A percentile compares a stretch with the other conserved stretches of the same genome.
These are phyloP conservation scores for Scheffersomyces lignosus DNA, from an alignment of 805 yeast species.

Conservation along the genomic window DNA sequence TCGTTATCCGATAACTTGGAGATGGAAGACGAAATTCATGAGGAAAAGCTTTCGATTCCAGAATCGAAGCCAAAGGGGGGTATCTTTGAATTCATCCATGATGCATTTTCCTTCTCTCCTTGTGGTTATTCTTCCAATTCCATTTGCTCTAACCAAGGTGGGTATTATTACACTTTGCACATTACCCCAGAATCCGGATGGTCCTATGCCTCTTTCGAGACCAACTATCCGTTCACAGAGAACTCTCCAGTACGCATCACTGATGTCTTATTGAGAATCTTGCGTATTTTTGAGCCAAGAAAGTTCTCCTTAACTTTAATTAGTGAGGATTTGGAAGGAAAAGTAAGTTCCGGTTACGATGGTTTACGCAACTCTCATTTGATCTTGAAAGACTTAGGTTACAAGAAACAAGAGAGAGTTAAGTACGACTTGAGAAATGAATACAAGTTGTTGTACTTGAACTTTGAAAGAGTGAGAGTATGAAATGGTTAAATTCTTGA, in stretches of 20 bases:
- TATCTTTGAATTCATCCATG: constrained; percentile 51
- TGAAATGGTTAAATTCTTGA: too few species aligned
- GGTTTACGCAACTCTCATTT: constrained; percentile 19
- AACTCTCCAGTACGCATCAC: constrained; percentile 42
- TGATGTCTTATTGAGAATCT: constrained; percentile 59
- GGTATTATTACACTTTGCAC: constrained; percentile 75
- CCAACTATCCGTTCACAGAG: constrained; percentile 60
- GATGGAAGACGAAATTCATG: constrained; percentile 7
- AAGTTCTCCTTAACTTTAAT: constrained; percentile 59
- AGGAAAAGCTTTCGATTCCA: not conserved
- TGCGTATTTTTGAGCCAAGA: constrained; percentile 69
- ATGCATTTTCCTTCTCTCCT: constrained; percentile 89
- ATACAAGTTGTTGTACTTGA: constrained; percentile 70
- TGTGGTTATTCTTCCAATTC: constrained; percentile 95
- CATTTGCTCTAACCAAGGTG: constrained; percentile 49
- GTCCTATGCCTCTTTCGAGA: constrained; percentile 95
- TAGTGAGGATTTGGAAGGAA: constrained; percentile 17
- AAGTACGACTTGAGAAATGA: constrained; percentile 69
- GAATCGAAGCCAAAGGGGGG: not conserved
- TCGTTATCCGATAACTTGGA: constrained; percentile 28
- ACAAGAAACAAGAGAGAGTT: constrained; percentile 64
- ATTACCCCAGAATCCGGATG: constrained; percentile 93
- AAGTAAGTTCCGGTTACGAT: constrained; percentile 8
- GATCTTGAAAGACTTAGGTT: constrained; percentile 41
- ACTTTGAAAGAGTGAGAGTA: constrained; percentile 46